Conservation (phyloP, 345 rosid genomes). For the Mallotus nudiflorus region DNA sequence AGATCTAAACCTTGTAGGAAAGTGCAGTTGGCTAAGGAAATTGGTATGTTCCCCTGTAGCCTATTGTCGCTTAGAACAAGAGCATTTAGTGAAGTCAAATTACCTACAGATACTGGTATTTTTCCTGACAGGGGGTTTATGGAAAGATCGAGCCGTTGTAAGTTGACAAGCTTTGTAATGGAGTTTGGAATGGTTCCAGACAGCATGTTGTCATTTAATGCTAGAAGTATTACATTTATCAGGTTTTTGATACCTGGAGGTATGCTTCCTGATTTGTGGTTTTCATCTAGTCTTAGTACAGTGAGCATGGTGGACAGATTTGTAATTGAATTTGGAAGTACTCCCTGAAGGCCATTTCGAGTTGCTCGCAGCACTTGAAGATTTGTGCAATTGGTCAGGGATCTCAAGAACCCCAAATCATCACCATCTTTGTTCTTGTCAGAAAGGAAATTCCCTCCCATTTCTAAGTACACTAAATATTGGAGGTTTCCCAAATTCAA, state of each 20-base stretch:
- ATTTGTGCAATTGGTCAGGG: constrained; percentile 1
- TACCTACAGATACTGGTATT: background rate
- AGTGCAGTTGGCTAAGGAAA: background rate
- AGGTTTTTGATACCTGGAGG: constrained; percentile 10
- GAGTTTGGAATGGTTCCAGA: background rate
- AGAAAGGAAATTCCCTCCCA: background rate
- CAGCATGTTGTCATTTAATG: background rate
- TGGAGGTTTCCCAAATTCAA: background rate
- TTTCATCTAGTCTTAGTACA: background rate
- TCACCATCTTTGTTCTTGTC: background rate
- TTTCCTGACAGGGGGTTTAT: background rate
- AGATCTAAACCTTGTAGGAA: background rate
- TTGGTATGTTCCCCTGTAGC: constrained; percentile 13
- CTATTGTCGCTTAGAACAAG: background rate
- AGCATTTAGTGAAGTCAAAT: background rate
- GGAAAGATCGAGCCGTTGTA: background rate
- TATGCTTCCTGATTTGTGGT: background rate
- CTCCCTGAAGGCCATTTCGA: background rate
- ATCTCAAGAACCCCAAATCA: background rate
- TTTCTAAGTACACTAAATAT: background rate
- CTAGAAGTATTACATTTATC: background rate
- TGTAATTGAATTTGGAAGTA: background rate
- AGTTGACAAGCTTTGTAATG: background rate
- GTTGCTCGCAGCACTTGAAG: background rate
- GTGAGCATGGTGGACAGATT: background rate